Percentiles rank a stretch among this genome's conserved stretches.
phyloP scores from a whole-genome alignment of 306 rosid species.

The Quercus engelmannii region DNA sequence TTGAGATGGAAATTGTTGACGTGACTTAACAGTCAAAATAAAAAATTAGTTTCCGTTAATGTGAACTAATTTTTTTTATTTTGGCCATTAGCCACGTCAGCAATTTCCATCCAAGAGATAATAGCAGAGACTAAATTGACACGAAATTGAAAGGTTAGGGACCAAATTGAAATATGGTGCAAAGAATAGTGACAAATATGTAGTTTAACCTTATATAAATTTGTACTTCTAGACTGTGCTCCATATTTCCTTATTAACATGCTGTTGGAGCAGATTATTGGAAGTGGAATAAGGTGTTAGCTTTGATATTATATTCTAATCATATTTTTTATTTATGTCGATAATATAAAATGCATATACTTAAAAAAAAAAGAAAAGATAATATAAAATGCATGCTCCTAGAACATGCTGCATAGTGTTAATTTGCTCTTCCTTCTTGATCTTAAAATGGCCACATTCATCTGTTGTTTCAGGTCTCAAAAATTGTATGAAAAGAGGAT shows the following conservation, averaged over 20 bases:
- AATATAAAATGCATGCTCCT: background rate
- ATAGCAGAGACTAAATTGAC: too few species aligned
- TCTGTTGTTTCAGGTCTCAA: constrained; percentile 64
- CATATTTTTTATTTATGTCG: background rate
- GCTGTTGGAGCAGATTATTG: background rate
- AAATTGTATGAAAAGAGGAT: constrained; percentile 69
- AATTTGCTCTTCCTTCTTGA: background rate
- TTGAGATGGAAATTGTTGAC: too few species aligned
- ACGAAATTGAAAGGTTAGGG: too few species aligned
- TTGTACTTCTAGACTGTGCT: background rate
- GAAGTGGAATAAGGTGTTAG: background rate
- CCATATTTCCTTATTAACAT: background rate
- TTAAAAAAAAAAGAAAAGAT: too few species aligned
- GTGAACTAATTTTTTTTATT: too few species aligned
- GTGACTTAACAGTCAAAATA: too few species aligned
- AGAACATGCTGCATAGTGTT: background rate
- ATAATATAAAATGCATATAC: background rate
- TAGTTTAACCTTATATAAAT: background rate
- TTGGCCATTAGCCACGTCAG: too few species aligned
- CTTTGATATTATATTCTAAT: background rate
- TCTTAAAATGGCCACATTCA: constrained; percentile 18
- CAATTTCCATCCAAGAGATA: too few species aligned
- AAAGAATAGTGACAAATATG: too few species aligned
- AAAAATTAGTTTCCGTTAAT: too few species aligned
- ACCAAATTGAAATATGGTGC: too few species aligned